Conservation (phyloP, 805 yeast genomes). For the Vanderwaltozyma verrucispora region DNA sequence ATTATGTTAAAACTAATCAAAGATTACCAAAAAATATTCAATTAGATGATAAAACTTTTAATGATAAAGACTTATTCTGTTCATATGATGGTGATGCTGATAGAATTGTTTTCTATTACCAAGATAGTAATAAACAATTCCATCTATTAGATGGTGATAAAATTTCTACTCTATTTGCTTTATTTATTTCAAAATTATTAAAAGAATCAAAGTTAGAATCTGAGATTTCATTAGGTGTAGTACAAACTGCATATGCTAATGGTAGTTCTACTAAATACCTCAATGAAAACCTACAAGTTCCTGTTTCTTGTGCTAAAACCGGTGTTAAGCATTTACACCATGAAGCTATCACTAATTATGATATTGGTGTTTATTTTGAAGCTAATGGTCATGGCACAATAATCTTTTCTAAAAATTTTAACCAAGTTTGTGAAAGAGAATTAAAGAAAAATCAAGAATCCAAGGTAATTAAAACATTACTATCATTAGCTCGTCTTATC, state of each 20-base stretch:
- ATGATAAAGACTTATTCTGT: slow-evolving; percentile 46
- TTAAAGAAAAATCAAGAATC: slow-evolving; percentile 31
- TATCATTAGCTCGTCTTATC: slow-evolving; percentile 57
- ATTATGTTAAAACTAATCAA: slow-evolving; percentile 86
- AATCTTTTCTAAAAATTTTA: slow-evolving; percentile 52
- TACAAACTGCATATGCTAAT: slow-evolving; percentile 97
- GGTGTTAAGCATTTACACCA: slow-evolving; percentile 97
- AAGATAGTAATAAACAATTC: slow-evolving; percentile 33
- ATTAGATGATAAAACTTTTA: slow-evolving; percentile 20
- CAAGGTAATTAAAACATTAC: slow-evolving; percentile 44
- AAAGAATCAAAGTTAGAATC: slow-evolving; percentile 33
- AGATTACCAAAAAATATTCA: slow-evolving; percentile 52
- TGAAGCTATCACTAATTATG: slow-evolving; percentile 68
- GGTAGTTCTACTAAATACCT: slow-evolving; percentile 79
- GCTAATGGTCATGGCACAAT: slow-evolving; percentile 99
- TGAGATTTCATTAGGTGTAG: slow-evolving; percentile 56
- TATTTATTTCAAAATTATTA: slow-evolving; percentile 45
- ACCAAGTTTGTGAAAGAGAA: slow-evolving; percentile 26
- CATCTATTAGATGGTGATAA: slow-evolving; percentile 83
- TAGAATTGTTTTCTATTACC: slow-evolving; percentile 73
- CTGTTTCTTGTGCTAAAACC: slow-evolving; percentile 84
- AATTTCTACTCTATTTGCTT: slow-evolving; percentile 76
- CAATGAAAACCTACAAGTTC: slow-evolving; percentile 48
- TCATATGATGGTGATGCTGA: slow-evolving; percentile 98
- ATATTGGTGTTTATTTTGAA: slow-evolving; percentile 90